Evolutionary conservation across 192 early-diverging fungal species (phyloP), one percentile per base, ranked within the genome.

Genomic region (Kickxella alabastrina): DNA sequence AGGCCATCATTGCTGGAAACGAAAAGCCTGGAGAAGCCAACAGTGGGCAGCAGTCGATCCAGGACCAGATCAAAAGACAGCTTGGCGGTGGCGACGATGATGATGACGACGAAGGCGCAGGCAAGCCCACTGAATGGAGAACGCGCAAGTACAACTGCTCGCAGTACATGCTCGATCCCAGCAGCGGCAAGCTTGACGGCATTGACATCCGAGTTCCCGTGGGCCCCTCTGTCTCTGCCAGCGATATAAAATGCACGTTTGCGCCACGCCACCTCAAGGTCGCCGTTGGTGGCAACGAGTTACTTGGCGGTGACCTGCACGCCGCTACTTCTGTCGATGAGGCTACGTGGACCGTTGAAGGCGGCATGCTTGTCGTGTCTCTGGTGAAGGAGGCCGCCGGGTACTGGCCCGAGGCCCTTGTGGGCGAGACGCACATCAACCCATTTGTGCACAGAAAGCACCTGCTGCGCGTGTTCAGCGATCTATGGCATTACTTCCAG

Each of bases 1-100:
- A 83, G 22, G 85, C 85, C 4, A 80, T 88, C 35, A 79, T 83
- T 67, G 76, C 77, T 28, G 67, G 62, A 8, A 43, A 55, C 6
- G 49, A 52, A 23, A 54, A 54, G 15, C 23, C 28, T 8, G 18
- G 26, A 24, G 55, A 43, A 4, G 44, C 22, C 17, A 19, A 27
- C 12, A 27, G 17, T 17, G 49, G 15, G 28, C 44, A 57, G 29
- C 29, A 49, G 14, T 41, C 52, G 22, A 32, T 76, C 9, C 53
- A 70, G 41, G 49, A 36, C 19, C 58, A 55, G 58, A 62, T 76
- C 45, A 13, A 58, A n/a, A 49, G 51, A 43, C 66, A 76, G 54
- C 56, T 76, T 1, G 58, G 47, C 6, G 50, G 43, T 3, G 46
- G 51, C 23, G n/a, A n/a, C n/a, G n/a, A n/a, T n/a, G n/a, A n/a